Conservation (phyloP, 2,329 filamentous ascomycete genomes). For the Eurotiales sp. region DNA sequence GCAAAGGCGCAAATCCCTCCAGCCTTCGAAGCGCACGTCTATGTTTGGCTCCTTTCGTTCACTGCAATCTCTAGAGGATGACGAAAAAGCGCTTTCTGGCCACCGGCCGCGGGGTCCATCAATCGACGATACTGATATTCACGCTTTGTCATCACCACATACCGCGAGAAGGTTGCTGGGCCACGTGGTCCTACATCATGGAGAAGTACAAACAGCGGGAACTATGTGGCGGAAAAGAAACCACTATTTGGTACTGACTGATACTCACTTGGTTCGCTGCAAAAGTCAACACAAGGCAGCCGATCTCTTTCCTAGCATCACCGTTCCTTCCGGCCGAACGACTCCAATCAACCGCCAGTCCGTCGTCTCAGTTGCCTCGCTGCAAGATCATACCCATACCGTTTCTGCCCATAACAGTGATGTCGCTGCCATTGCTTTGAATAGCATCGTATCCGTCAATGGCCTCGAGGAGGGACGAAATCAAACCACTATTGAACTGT, state of each 20-base stretch:
- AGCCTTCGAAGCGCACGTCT: constrained; percentile 48
- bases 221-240: constrained; percentile 69
- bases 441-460: constrained; percentile 65
- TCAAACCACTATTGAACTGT: constrained; percentile 64
- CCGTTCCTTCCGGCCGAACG: constrained; percentile 35
- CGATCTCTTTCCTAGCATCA: constrained; percentile 58
- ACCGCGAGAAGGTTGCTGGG: constrained; percentile 38
- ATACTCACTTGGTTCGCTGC: constrained; percentile 64
- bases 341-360: constrained; percentile 53
- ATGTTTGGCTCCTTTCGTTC: constrained; percentile 58
- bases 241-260: constrained; percentile 68
- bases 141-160: constrained; percentile 10
- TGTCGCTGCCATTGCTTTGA: constrained; percentile 54
- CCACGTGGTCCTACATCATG: constrained; percentile 58
- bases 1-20: constrained; percentile 40
- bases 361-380: constrained; percentile 56
- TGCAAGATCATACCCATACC: constrained; percentile 60
- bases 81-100: constrained; percentile 49
- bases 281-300: constrained; percentile 64
- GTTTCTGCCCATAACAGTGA: constrained; percentile 54
- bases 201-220: constrained; percentile 66
- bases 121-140: constrained; percentile 44
- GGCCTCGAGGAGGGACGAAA: constrained; percentile 64
- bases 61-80: constrained; percentile 50
- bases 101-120: constrained; percentile 48